Evolutionary conservation across 116 monocot genomes (phyloP).

Genomic region (Phalaenopsis hybrid): DNA sequence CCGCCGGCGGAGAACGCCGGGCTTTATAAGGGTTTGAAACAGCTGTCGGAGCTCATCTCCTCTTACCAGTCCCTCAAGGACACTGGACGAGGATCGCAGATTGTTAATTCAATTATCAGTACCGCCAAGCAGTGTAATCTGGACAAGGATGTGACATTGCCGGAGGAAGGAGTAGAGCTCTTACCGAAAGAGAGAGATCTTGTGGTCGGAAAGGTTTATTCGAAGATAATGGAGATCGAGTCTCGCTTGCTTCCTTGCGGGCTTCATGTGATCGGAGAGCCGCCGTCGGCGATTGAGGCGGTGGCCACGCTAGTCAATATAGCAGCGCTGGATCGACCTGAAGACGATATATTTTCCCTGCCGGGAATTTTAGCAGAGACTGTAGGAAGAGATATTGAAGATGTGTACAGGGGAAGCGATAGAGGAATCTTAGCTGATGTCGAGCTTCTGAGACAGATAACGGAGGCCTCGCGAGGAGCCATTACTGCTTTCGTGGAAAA

Average conservation of each 20-base stretch:
- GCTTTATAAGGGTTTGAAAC: conserved; percentile 97
- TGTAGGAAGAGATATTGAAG: conserved; percentile 72
- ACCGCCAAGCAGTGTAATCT: conserved; percentile 95
- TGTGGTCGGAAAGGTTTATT: conserved; percentile 88
- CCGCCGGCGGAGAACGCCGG: conserved; percentile 99
- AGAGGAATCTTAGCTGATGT: conserved; percentile 77
- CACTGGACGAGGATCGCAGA: conserved; percentile 82
- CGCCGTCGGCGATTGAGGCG: conserved; percentile 83
- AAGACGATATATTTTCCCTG: conserved; percentile 71
- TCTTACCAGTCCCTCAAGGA: conserved; percentile 97
- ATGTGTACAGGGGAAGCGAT: conserved; percentile 86
- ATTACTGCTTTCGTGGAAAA: conserved; percentile 65
- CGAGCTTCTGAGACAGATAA: conserved; percentile 77
- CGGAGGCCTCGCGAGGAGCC: conserved; percentile 80
- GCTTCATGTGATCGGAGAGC: conserved; percentile 96
- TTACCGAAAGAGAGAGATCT: conserved; percentile 51
- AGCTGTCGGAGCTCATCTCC: conserved; percentile 90
- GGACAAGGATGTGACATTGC: conserved; percentile 90
- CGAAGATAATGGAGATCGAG: conserved; percentile 99
- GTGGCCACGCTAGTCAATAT: conserved; percentile 53
- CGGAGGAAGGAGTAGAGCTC: conserved; percentile 73
- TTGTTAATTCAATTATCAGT: conserved; percentile 95
- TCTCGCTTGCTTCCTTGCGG: conserved; percentile 91
- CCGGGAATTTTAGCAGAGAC: conserved; percentile 78
- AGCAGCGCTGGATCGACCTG: conserved; percentile 16